phyloP scores from a whole-genome alignment of 768 basidiomycete species.

The Lactifluus hygrophoroides region DNA sequence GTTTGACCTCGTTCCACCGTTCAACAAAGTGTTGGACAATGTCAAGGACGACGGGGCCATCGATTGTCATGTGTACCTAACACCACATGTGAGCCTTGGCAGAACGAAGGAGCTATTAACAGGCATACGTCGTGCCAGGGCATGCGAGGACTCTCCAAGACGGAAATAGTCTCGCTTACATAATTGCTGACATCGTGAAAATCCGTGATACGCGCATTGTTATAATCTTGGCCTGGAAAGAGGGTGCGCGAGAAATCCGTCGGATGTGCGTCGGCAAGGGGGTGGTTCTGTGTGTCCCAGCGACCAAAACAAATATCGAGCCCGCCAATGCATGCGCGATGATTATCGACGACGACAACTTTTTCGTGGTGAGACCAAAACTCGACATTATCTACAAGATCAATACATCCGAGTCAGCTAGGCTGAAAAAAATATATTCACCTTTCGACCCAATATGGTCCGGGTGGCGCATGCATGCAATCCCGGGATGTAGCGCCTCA shows the following conservation, averaged over 20 bases:
- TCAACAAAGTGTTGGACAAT: slow-evolving; percentile 91
- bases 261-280: slow-evolving; percentile 87
- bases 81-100: neutral
- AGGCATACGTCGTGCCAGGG: slow-evolving; percentile 89
- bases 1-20: slow-evolving; percentile 86
- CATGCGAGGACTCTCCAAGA: slow-evolving; percentile 68
- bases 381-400: slow-evolving; percentile 52
- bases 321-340: slow-evolving; percentile 81
- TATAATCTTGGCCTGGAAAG: slow-evolving; percentile 92
- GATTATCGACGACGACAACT: slow-evolving; percentile 83
- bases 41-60: slow-evolving; percentile 79
- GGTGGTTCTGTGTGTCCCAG: slow-evolving; percentile 90
- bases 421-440: slow-evolving; percentile 7
- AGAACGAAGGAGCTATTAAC: neutral
- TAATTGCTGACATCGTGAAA: slow-evolving; percentile 75
- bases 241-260: slow-evolving; percentile 73
- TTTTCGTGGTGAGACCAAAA: slow-evolving; percentile 96
- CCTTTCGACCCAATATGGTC: slow-evolving; percentile 83
- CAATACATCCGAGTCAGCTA: neutral
- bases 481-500: slow-evolving; percentile 79
- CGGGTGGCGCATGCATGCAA: slow-evolving; percentile 83
- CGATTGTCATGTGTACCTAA: slow-evolving; percentile 77
- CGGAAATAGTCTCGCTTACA: slow-evolving; percentile 58
- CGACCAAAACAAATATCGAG: slow-evolving; percentile 95
- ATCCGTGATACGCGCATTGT: slow-evolving; percentile 81